Percentiles rank a stretch among this genome's conserved stretches.
Conservation (phyloP, 805 yeast genomes). For the Wickerhamomyces ciferrii region DNA sequence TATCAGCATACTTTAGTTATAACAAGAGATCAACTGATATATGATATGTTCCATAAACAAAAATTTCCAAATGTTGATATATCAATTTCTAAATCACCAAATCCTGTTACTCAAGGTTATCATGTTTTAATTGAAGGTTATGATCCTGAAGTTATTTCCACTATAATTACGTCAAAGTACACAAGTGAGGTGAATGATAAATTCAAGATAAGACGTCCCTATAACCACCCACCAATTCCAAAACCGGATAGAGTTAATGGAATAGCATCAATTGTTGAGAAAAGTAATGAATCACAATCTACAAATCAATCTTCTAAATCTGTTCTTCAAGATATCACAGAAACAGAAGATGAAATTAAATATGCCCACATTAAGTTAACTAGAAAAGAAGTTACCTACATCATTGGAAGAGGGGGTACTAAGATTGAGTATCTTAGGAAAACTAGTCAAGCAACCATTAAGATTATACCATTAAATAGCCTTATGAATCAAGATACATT, state of each 20-base stretch:
- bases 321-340: background rate
- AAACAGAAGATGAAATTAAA: background rate
- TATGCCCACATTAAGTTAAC: constrained; percentile 14
- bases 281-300: too few species aligned
- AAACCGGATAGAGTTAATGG: too few species aligned
- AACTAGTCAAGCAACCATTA: constrained; percentile 30
- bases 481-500: constrained; percentile 11
- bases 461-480: constrained; percentile 29
- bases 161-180: background rate
- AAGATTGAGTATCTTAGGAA: constrained; percentile 31
- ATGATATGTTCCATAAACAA: background rate
- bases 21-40: background rate
- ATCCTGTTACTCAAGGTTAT: background rate
- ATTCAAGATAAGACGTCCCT: background rate
- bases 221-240: background rate
- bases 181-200: too few species aligned
- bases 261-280: too few species aligned
- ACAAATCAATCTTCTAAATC: too few species aligned
- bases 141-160: background rate
- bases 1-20: background rate
- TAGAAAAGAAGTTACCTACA: constrained; percentile 30
- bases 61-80: background rate
- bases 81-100: background rate
- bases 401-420: constrained; percentile 39
- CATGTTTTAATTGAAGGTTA: background rate